These are phyloP conservation scores for Strobilomyces dryophilus DNA, from an alignment of 768 basidiomycete species.

Conservation along the genomic window DNA sequence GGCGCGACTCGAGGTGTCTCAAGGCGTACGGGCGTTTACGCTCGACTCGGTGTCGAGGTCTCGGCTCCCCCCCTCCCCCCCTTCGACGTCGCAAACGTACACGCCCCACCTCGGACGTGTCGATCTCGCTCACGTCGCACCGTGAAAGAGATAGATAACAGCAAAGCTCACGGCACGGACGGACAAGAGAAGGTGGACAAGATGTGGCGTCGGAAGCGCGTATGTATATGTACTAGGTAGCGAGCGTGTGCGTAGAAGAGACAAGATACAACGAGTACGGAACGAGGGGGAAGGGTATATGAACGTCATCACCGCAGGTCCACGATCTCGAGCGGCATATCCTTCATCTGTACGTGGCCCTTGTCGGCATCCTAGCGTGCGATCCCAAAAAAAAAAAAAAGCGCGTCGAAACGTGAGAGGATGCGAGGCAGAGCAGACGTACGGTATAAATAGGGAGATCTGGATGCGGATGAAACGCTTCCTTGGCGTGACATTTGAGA, in stretches of 20 bases:
- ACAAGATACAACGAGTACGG: background rate
- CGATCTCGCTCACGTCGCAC: too few relatives aligned
- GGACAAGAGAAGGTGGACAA: too few relatives aligned
- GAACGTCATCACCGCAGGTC: conserved; percentile 52
- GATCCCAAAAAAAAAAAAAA: background rate
- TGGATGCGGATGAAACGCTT: conserved; percentile 85
- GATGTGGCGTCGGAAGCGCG: too few relatives aligned
- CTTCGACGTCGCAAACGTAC: too few relatives aligned
- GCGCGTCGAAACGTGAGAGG: background rate
- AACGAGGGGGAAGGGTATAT: background rate
- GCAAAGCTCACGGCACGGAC: too few relatives aligned
- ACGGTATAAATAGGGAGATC: conserved; percentile 86
- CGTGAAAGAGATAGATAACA: too few relatives aligned
- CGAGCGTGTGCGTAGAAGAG: background rate
- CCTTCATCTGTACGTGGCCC: conserved; percentile 78
- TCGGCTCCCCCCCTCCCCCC: too few relatives aligned
- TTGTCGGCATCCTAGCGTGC: conserved; percentile 64
- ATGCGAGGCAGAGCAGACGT: conserved; percentile 24
- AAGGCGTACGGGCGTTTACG: too few relatives aligned
- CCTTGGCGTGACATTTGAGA: conserved; percentile 59
- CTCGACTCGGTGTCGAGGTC: too few relatives aligned
- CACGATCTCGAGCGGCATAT: conserved; percentile 74
- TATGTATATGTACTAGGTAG: too few relatives aligned
- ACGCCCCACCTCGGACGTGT: too few relatives aligned
- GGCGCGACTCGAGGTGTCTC: too few relatives aligned